phyloP scores from a whole-genome alignment of 768 basidiomycete genomes.

The Tephrocybe sp. region DNA sequence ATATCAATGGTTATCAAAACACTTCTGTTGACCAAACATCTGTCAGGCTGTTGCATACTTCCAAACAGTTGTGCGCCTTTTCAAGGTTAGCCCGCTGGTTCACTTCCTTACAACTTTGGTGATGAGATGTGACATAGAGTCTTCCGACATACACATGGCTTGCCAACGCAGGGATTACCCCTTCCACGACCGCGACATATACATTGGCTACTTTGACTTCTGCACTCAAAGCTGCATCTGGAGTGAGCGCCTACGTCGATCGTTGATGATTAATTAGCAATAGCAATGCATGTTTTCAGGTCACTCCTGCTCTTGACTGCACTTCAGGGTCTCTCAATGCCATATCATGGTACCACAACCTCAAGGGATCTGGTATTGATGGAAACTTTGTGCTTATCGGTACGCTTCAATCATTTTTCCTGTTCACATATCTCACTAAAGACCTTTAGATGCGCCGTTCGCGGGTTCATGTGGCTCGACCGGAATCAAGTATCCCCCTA shows the following conservation, averaged over 20 bases:
- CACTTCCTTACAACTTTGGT: slow-evolving; percentile 10
- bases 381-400: slow-evolving; percentile 62
- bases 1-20: no score
- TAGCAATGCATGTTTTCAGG: slow-evolving; percentile 26
- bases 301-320: slow-evolving; percentile 41
- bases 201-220: slow-evolving; percentile 51
- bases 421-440: neutral
- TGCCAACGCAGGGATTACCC: slow-evolving; percentile 68
- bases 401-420: slow-evolving; percentile 26
- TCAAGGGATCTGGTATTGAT: slow-evolving; percentile 66
- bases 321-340: slow-evolving; percentile 26
- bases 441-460: slow-evolving; percentile 45
- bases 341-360: slow-evolving; percentile 65
- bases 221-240: slow-evolving; percentile 56
- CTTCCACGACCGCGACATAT: slow-evolving; percentile 57
- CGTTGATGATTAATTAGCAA: neutral
- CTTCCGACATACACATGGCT: slow-evolving; percentile 80
- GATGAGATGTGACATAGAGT: slow-evolving; percentile 10
- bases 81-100: slow-evolving; percentile 38
- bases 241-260: slow-evolving; percentile 31
- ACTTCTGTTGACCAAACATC: neutral
- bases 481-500: slow-evolving; percentile 63
- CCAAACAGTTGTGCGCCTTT: slow-evolving; percentile 55
- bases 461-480: slow-evolving; percentile 51
- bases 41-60: slow-evolving; percentile 68